These are phyloP conservation scores for Ganoderma boninense DNA, from an alignment of 1,284 basidiomycete species.

Conservation along the genomic window DNA sequence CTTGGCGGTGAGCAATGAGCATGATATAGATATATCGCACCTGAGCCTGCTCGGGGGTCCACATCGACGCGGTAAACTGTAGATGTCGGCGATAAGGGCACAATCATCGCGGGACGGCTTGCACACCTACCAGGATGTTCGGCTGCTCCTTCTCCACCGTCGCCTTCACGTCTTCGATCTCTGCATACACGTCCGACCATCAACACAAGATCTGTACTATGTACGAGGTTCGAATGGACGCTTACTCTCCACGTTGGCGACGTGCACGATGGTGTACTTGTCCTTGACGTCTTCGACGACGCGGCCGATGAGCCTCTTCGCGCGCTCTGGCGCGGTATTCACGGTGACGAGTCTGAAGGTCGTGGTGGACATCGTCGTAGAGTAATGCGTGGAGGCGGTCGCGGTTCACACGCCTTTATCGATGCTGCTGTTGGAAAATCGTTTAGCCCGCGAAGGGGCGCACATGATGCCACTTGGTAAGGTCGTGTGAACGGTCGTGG, in stretches of 20 bases:
- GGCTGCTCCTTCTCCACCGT: slow-evolving; percentile 32
- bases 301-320: slow-evolving; percentile 34
- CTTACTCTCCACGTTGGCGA: slow-evolving; percentile 35
- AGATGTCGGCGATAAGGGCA: not conserved
- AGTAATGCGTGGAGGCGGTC: not conserved
- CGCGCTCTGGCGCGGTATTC: slow-evolving; percentile 37
- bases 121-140: slow-evolving; percentile 28
- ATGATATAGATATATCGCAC: slow-evolving; percentile 12
- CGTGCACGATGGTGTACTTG: slow-evolving; percentile 31
- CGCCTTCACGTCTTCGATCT: slow-evolving; percentile 30
- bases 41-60: slow-evolving; percentile 34
- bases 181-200: slow-evolving; percentile 2
- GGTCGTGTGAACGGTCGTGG: not conserved
- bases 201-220: not conserved
- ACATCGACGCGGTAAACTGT: slow-evolving; percentile 38
- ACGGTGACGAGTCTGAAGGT: slow-evolving; percentile 32
- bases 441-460: not conserved
- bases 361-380: slow-evolving; percentile 7
- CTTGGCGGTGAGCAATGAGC: not conserved
- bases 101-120: not conserved
- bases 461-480: not conserved
- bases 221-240: not conserved
- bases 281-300: slow-evolving; percentile 36
- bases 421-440: not conserved
- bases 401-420: not conserved